A percentile compares a stretch with the other conserved stretches of the same genome.
phyloP scores from a whole-genome alignment of 208 protist species.

The Leishmania guyanensis region DNA sequence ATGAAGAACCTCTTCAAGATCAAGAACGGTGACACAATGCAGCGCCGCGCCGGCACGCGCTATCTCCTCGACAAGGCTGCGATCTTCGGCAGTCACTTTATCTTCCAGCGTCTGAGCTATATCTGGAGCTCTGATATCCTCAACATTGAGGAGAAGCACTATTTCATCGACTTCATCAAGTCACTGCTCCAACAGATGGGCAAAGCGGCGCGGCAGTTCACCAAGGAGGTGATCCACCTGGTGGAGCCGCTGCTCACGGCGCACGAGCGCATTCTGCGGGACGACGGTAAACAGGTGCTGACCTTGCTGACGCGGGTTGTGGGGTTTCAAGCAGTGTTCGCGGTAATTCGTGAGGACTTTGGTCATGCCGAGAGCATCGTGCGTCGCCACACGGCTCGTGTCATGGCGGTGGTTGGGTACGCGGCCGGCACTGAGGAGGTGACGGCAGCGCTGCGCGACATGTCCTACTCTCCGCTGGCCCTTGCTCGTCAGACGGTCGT shows the following conservation, averaged over 20 bases:
- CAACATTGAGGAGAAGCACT: slow-evolving; percentile 98
- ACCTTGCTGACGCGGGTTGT: slow-evolving; percentile 98
- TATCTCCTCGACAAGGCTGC: slow-evolving; percentile 98
- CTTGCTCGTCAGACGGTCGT: slow-evolving; percentile 97
- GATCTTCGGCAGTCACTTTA: slow-evolving; percentile 96
- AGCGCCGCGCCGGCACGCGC: slow-evolving; percentile 96
- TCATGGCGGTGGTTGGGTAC: slow-evolving; percentile 97
- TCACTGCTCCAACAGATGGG: slow-evolving; percentile 98
- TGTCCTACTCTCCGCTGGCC: slow-evolving; percentile 97
- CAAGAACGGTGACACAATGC: slow-evolving; percentile 98
- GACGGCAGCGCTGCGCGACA: slow-evolving; percentile 97
- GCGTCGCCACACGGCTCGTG: slow-evolving; percentile 98
- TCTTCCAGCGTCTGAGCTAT: slow-evolving; percentile 98
- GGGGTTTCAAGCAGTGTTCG: slow-evolving; percentile 97
- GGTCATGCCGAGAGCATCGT: slow-evolving; percentile 98
- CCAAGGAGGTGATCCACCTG: slow-evolving; percentile 99
- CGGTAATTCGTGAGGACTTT: slow-evolving; percentile 98
- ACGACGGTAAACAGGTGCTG: slow-evolving; percentile 99
- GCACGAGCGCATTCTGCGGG: slow-evolving; percentile 97
- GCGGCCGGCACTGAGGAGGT: slow-evolving; percentile 96
- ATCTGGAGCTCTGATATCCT: slow-evolving; percentile 97
- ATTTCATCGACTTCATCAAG: slow-evolving; percentile 99
- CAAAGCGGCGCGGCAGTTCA: slow-evolving; percentile 95
- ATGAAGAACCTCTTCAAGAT: slow-evolving; percentile 99
- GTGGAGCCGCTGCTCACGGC: slow-evolving; percentile 99